Evolutionary conservation across 2,329 filamentous ascomycete genomes (phyloP).

Genomic region (Drechslera avenae): DNA sequence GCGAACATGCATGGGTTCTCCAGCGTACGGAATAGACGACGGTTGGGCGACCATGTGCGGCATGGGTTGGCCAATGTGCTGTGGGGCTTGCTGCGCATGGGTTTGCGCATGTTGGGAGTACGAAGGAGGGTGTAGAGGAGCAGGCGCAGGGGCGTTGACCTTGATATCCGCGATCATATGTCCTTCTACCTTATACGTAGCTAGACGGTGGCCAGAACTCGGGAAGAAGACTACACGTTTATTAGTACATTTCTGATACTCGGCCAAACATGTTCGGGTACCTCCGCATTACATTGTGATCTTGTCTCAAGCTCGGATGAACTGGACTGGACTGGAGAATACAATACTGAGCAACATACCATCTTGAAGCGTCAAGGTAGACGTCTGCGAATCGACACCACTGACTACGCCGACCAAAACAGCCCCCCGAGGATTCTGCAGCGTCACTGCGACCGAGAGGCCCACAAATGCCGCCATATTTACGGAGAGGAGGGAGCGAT

Average conservation of each 20-base stretch:
- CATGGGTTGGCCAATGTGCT: conserved; percentile 10
- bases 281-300: too few relatives aligned
- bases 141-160: conserved; percentile 47
- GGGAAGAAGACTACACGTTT: conserved; percentile 57
- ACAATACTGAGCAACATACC: conserved; percentile 55
- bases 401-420: conserved; percentile 73
- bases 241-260: conserved; percentile 6
- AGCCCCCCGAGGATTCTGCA: conserved; percentile 68
- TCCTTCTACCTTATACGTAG: conserved; percentile 62
- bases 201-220: conserved; percentile 58
- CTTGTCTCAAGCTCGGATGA: neutral
- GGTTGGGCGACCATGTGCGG: conserved; percentile 22
- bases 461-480: conserved; percentile 74
- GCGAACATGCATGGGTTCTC: conserved; percentile 4
- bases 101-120: conserved; percentile 29
- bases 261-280: conserved; percentile 22
- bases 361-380: conserved; percentile 69
- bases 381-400: conserved; percentile 67
- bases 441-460: conserved; percentile 74
- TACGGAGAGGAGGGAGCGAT: conserved; percentile 2
- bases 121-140: conserved; percentile 19
- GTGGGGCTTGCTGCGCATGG: conserved; percentile 16
- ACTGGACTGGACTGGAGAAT: too few relatives aligned
- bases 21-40: conserved; percentile 10
- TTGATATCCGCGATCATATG: conserved; percentile 64